phyloP scores from a whole-genome alignment of 345 rosid species.

The Eucalyptus cloeziana region DNA sequence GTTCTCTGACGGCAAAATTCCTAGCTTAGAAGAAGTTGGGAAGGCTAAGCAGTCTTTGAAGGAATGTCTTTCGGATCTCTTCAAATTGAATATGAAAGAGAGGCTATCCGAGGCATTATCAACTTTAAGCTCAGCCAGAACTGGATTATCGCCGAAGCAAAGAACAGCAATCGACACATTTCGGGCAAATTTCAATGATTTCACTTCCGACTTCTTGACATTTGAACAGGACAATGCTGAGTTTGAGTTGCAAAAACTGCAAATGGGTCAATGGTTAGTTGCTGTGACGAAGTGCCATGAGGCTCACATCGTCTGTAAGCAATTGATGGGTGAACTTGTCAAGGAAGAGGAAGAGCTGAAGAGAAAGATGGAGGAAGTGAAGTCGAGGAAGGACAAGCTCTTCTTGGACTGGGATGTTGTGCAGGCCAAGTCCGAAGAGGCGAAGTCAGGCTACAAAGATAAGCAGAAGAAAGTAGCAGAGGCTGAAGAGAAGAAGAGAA shows the following conservation, averaged over 20 bases:
- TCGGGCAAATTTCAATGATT: background rate
- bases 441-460: background rate
- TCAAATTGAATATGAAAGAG: slow-evolving; percentile 3
- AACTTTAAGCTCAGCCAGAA: background rate
- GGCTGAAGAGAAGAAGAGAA: background rate
- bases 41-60: slow-evolving; percentile 1
- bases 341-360: background rate
- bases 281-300: background rate
- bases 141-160: background rate
- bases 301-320: background rate
- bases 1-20: background rate
- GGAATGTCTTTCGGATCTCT: slow-evolving; percentile 3
- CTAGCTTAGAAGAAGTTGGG: background rate
- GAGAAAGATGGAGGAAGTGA: background rate
- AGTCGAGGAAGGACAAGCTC: background rate
- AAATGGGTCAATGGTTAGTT: background rate
- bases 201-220: background rate
- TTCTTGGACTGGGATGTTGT: background rate
- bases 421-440: background rate
- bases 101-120: background rate
- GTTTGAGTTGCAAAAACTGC: background rate
- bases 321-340: background rate
- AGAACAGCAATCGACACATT: background rate
- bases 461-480: background rate
- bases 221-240: background rate